These are phyloP conservation scores for Triangularia verruculosa DNA, from an alignment of 2,329 filamentous ascomycete species.

Conservation along the genomic window DNA sequence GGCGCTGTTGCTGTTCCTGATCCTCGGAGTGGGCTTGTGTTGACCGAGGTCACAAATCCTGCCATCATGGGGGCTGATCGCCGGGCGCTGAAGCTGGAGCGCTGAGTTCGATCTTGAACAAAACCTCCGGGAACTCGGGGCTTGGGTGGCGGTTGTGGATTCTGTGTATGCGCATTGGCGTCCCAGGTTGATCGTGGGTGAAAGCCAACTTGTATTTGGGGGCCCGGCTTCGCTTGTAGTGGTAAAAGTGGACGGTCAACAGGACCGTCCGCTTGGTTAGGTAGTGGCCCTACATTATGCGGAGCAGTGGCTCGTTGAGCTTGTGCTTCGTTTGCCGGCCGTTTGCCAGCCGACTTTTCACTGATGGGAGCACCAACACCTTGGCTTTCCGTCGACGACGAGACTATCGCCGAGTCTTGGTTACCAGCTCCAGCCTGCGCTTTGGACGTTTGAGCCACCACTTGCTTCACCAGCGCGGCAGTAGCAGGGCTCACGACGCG, in stretches of 20 bases:
- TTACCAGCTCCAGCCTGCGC: neutral
- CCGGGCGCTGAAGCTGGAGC: neutral
- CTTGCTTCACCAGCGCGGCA: neutral
- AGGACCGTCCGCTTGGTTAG: neutral
- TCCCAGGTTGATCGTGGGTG: slow-evolving; percentile 20
- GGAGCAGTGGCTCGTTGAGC: neutral
- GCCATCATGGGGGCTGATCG: slow-evolving; percentile 18
- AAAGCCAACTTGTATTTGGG: neutral
- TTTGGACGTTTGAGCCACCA: neutral
- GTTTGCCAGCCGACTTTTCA: slow-evolving; percentile 50
- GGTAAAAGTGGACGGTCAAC: neutral
- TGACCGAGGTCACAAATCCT: slow-evolving; percentile 21
- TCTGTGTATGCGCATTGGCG: neutral
- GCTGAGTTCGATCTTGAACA: neutral
- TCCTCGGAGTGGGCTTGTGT: neutral
- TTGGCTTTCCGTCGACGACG: slow-evolving; percentile 16
- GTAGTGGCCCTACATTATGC: neutral
- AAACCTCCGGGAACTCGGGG: neutral
- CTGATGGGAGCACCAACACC: slow-evolving; percentile 28
- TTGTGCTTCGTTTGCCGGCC: slow-evolving; percentile 12
- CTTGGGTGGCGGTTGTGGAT: neutral
- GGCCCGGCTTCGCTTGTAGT: neutral
- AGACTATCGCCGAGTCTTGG: neutral
- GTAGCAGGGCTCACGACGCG: neutral
- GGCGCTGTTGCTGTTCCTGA: slow-evolving; percentile 4